Base-by-base conservation (phyloP, 2,329 filamentous ascomycete species). In the Penicillium thymicola region DNA sequence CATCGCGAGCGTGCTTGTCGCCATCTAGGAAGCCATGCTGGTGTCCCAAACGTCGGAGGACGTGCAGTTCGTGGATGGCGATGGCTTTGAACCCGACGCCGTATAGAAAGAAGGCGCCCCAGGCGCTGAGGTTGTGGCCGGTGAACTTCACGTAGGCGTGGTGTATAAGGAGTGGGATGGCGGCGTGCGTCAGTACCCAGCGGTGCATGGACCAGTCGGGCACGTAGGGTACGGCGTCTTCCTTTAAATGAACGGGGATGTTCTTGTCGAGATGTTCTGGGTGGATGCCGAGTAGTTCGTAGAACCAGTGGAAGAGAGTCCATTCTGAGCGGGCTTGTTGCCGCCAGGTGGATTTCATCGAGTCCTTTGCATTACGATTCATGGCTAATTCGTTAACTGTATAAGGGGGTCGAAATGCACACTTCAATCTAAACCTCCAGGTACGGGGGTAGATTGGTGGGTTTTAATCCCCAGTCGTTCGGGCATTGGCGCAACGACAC, bases 261-360 rank as follows among this genome's bases (percentile, higher is more conserved):
- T 32, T 32, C 30, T 32, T 32, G 30, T 32, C 30, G 30, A 32
- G 30, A 32, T 32, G 30, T 14, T 32, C 30, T 32, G 30, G 30
- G 30, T 32, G 30, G 11, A 32, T 60, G 32, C 55, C 59, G 13
- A 67, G 59, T 13, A 67, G n/a, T 53, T 67, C 65, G 30, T 60
- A 65, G 52, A 67, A 60, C 65, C 65, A 67, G 59, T 67, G 65
- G 55, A 55, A 59, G 18, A 60, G 49, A 4, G 58, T 65, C 65
- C 65, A 67, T 27, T 67, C 61, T 27, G 62, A 60, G 45, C 60
- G 61, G 40, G 58, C 60, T 46, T 59, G 59, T 8, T 14, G 57
- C 34, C 65, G 64, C 65, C 65, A 67, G 53, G 63, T 67, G 40
- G 65, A 67, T 58, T 66, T 66, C 64, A 67, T 67, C 6, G 65